A percentile compares a stretch with the other conserved stretches of the same genome.
Evolutionary conservation across 805 yeast species (phyloP).

Genomic region (Deakozyma indianensis): DNA sequence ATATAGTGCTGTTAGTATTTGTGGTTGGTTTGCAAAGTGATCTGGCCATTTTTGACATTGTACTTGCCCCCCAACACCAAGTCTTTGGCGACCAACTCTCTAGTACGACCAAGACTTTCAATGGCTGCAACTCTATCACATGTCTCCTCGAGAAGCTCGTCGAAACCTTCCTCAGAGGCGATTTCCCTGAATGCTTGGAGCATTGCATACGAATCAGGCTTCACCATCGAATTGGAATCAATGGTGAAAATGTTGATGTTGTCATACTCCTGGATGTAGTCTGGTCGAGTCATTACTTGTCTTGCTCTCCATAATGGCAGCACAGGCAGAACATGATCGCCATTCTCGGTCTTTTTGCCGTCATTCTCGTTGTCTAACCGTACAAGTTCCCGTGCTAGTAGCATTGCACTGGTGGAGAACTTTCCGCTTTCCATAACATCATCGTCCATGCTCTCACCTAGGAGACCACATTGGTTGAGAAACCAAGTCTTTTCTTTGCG

Average conservation of each 20-base stretch:
- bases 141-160: constrained; percentile 49
- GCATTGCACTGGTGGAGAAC: constrained; percentile 60
- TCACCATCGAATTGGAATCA: constrained; percentile 52
- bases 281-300: constrained; percentile 75
- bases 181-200: constrained; percentile 81
- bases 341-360: constrained; percentile 5
- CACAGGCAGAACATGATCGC: constrained; percentile 48
- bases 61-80: constrained; percentile 26
- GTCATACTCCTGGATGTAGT: constrained; percentile 62
- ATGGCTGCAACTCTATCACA: constrained; percentile 57
- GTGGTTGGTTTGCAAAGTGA: background rate
- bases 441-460: constrained; percentile 73
- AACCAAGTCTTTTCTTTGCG: constrained; percentile 81
- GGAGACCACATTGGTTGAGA: constrained; percentile 63
- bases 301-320: constrained; percentile 74
- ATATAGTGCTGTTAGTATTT: no score
- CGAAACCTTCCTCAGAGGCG: constrained; percentile 55
- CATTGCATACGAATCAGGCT: constrained; percentile 79
- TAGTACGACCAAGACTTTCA: constrained; percentile 62
- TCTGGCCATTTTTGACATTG: constrained; percentile 5
- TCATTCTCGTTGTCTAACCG: constrained; percentile 38
- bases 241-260: constrained; percentile 66
- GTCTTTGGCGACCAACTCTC: constrained; percentile 63
- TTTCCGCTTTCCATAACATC: constrained; percentile 80
- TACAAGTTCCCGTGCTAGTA: constrained; percentile 54